These are phyloP conservation scores for Catenaria anguillulae DNA, from an alignment of 371 early-diverging fungal genomes.

Conservation along the genomic window DNA sequence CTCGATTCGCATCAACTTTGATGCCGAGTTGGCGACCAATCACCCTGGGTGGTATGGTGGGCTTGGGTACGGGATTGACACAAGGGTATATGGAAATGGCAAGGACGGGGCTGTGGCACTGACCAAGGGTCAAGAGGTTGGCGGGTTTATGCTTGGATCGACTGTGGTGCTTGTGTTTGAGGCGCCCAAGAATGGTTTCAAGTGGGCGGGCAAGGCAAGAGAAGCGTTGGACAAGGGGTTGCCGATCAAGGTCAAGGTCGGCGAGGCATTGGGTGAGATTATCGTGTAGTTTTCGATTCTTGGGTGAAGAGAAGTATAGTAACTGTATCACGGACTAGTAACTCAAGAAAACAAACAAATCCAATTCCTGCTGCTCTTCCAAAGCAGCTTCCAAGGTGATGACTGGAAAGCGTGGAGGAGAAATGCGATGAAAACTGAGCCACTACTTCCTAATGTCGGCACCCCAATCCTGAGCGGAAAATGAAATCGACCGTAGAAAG, in stretches of 20 bases:
- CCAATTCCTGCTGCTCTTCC: too few relatives aligned
- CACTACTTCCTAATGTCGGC: too few relatives aligned
- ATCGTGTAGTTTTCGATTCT: neutral
- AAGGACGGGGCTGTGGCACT: constrained; percentile 26
- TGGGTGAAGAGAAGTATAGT: too few relatives aligned
- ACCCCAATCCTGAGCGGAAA: too few relatives aligned
- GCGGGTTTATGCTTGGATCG: constrained; percentile 85
- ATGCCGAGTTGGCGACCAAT: constrained; percentile 37
- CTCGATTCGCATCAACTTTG: constrained; percentile 79
- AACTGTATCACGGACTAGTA: too few relatives aligned
- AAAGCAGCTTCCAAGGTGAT: too few relatives aligned
- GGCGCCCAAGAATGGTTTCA: constrained; percentile 60
- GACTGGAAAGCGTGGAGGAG: too few relatives aligned
- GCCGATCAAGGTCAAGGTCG: constrained; percentile 60
- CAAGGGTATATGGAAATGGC: neutral
- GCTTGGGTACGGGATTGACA: neutral
- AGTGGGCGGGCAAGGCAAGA: constrained; percentile 36
- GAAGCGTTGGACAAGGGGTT: constrained; percentile 6
- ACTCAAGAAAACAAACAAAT: too few relatives aligned
- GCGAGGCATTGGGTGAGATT: constrained; percentile 52
- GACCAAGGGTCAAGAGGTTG: constrained; percentile 71
- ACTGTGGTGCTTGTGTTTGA: constrained; percentile 95
- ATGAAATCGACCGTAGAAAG: too few relatives aligned
- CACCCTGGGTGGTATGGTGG: neutral
- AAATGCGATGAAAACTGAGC: too few relatives aligned